Percentiles rank a stretch among this genome's conserved stretches.
phyloP scores from a whole-genome alignment of 140 eudicot species.

The Erigeron philadelphicus region DNA sequence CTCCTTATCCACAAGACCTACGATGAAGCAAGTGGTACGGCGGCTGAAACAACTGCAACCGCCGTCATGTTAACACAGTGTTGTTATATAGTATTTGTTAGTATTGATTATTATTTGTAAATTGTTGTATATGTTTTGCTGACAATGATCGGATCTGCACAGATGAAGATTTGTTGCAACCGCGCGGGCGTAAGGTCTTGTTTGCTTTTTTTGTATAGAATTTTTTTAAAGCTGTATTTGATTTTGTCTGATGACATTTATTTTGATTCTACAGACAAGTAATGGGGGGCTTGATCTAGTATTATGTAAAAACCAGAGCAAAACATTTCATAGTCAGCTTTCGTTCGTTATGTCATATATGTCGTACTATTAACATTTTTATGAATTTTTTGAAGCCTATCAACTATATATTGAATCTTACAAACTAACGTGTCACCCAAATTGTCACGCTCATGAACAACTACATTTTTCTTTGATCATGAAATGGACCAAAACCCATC shows the following conservation, averaged over 20 bases:
- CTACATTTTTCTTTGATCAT: no score
- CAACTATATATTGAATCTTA: no score
- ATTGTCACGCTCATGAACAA: no score
- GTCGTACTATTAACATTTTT: no score
- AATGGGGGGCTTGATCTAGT: background rate
- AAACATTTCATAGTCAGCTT: no score
- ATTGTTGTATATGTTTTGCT: conserved; percentile 25
- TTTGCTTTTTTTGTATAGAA: conserved; percentile 1
- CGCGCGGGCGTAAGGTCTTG: background rate
- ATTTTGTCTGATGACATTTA: background rate
- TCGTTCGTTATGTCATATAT: no score
- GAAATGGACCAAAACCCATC: no score
- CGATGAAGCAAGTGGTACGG: conserved; percentile 72
- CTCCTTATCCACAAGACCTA: conserved; percentile 63
- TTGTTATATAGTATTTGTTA: background rate
- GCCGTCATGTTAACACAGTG: conserved; percentile 44
- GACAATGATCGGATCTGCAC: background rate
- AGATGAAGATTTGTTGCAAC: conserved; percentile 25
- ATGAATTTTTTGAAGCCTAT: no score
- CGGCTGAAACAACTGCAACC: conserved; percentile 70
- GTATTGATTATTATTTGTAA: conserved; percentile 21
- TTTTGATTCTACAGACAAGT: background rate
- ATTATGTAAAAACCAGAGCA: no score
- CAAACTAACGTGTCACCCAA: no score
- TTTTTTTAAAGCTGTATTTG: background rate